Evolutionary conservation across 192 early-diverging fungal genomes (phyloP), one percentile per base, ranked within the genome.

Genomic region (Entomortierella chlamydospora): DNA sequence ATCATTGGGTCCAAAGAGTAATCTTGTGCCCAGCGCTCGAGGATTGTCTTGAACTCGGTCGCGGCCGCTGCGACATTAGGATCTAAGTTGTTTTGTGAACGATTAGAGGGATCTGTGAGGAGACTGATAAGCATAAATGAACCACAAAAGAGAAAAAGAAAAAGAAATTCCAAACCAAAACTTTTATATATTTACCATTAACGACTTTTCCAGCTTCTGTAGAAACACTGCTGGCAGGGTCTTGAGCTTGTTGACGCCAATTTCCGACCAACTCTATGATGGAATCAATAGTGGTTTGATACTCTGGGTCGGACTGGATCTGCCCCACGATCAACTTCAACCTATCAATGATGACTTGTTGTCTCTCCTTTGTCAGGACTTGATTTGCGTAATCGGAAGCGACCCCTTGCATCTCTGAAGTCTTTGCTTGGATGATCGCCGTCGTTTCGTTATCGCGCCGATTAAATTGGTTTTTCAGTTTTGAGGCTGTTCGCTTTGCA

Each of bases 11-110:
- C 81, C 23, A 84, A 54, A 9, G 57, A 26, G 23, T 82, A 62
- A 5, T 74, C 83, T 54, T 84, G 83, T 1, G 81, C 83, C 83
- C 83, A 84, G 15, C 61, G 70, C 58, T 84, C 74, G 22, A 82
- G 61, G 29, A 84, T 82, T 13, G 78, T 49, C 51, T 84, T 79
- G 42, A 80, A 67, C 59, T 84, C 83, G 4, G 66, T 4, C 9
- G 58, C 65, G 4, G 83, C 74, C 6, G 61, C 42, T 52, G 64
- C 67, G 3, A 79, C 63, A 47, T 79, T 80, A 28, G 53, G 57
- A 33, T 61, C 81, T 73, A 34, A 29, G 15, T 54, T 54, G 52
- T n/a, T 15, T 18, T 9, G 6, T 42, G 0, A 17, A 31, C 5
- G 22, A 11, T 60, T 42, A 29, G 11, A 57, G 29, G 1, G 15